Evolutionary conservation across 345 rosid genomes (phyloP), one percentile per base, ranked within the genome.

Genomic region (Euphorbia lathyris): DNA sequence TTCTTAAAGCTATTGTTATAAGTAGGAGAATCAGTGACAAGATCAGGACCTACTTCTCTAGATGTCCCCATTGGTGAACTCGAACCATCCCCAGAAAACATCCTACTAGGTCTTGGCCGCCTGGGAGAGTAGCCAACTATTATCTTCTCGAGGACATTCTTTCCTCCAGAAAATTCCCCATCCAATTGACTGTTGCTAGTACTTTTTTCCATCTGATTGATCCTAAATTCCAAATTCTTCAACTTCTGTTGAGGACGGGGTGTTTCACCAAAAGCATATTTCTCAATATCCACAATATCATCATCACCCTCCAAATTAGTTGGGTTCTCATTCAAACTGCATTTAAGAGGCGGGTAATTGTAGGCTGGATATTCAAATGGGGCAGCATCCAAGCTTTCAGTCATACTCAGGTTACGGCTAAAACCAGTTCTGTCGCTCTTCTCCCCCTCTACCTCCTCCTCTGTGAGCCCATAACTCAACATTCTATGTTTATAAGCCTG

Each of bases 401-500:
- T 38, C 77, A 81, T 72, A 79, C 88, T 80, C n/a, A 48, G 58
- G 69, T 78, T 82, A 50, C 74, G 81, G 69, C 87, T 77, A 48
- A 67, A 66, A 51, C 58, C 68, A 42, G 47, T 61, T 58, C 40
- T 56, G 62, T 68, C 77, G 55, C 56, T 71, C 78, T 76, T 84
- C 63, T 84, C 94, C 14, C 79, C 87, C 53, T 87, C 97, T 32
- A 83, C 81, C 80, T 96, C 99, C 0, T 78, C 58, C 76, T 96
- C 97, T 0, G 86, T 80, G 19, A 96, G 81, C 58, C 97, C 99
- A 38, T 75, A 89, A 74, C 99, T 96, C 92, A 96, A 73, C 99
- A 96, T 89, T 71, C 96, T 82, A 77, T 96, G 95, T 90, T 77
- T 96, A 76, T 90, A 92, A 63, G 97, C 98, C 81, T 86, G 94